These are phyloP conservation scores for Mucor circinelloides DNA, from an alignment of 371 early-diverging fungal species.

Conservation along the genomic window DNA sequence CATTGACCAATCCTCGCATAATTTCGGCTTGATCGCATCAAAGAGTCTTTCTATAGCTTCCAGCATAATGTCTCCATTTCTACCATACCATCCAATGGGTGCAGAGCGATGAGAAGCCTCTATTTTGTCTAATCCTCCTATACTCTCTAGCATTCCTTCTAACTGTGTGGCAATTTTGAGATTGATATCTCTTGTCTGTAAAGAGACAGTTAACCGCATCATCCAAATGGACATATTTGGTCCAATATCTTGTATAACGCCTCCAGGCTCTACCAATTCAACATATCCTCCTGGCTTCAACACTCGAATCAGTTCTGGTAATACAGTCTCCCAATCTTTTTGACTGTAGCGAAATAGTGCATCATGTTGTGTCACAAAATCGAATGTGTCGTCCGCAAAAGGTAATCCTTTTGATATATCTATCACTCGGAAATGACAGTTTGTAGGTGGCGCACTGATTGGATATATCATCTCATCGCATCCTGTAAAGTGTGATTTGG, in stretches of 20 bases:
- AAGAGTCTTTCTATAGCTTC: conserved; percentile 39
- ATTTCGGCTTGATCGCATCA: conserved; percentile 42
- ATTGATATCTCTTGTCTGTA: conserved; percentile 42
- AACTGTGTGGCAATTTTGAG: conserved; percentile 34
- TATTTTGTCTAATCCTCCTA: conserved; percentile 11
- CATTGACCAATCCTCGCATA: conserved; percentile 56
- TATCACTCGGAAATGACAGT: conserved; percentile 40
- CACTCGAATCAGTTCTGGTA: conserved; percentile 27
- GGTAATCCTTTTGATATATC: conserved; percentile 34
- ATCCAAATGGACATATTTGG: conserved; percentile 51
- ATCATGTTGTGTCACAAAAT: conserved; percentile 32
- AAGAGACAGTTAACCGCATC: conserved; percentile 47
- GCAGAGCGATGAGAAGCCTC: conserved; percentile 38
- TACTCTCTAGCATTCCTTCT: conserved; percentile 18
- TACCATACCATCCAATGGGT: conserved; percentile 52
- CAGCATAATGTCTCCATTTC: conserved; percentile 39
- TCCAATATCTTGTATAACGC: conserved; percentile 39
- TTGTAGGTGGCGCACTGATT: conserved; percentile 37
- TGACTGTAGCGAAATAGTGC: conserved; percentile 22
- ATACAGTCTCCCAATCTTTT: conserved; percentile 25
- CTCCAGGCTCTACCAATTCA: conserved; percentile 33
- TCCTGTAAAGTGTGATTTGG: conserved; percentile 46
- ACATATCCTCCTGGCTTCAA: conserved; percentile 30
- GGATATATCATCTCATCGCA: conserved; percentile 41
- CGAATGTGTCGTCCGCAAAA: conserved; percentile 31